Evolutionary conservation across 352 stramenopile species (phyloP).

Genomic region (Phytophthora pisi): DNA sequence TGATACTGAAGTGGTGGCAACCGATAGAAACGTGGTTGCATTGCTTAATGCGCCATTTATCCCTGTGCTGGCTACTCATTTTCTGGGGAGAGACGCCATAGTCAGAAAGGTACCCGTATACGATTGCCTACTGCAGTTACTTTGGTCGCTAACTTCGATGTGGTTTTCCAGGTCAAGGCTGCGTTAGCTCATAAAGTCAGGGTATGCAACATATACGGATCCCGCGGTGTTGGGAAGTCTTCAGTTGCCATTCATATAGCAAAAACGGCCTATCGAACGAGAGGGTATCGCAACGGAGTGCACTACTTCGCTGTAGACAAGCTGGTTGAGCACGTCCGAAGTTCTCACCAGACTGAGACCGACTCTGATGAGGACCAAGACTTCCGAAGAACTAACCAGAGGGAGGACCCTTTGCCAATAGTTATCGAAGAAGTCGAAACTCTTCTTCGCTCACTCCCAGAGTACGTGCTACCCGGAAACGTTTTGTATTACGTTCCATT

Average conservation of each 20-base stretch:
- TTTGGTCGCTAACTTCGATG: constrained; percentile 3
- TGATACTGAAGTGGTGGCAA: constrained; percentile 3
- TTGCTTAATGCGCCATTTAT: constrained; percentile 58
- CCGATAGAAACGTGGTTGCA: constrained; percentile 31
- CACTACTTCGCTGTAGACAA: constrained; percentile 64
- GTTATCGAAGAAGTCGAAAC: constrained; percentile 36
- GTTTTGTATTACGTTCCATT: not conserved
- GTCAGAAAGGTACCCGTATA: constrained; percentile 47
- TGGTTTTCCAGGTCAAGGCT: constrained; percentile 34
- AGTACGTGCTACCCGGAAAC: constrained; percentile 27
- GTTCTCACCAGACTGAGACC: constrained; percentile 7
- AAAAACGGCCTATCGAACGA: constrained; percentile 47
- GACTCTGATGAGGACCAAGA: constrained; percentile 13
- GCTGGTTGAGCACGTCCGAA: constrained; percentile 38
- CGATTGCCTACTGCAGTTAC: constrained; percentile 1
- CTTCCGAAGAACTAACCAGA: constrained; percentile 11
- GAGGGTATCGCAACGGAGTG: constrained; percentile 55
- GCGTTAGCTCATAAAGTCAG: constrained; percentile 42
- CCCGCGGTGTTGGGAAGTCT: constrained; percentile 61
- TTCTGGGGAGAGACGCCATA: constrained; percentile 53
- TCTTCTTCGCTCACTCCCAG: constrained; percentile 41
- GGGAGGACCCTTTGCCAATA: constrained; percentile 35
- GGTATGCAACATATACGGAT: constrained; percentile 55
- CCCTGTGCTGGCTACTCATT: constrained; percentile 57
- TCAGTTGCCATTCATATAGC: constrained; percentile 63